Conservation (phyloP, 257 asterid genomes). For the Coffea eugenioides region DNA sequence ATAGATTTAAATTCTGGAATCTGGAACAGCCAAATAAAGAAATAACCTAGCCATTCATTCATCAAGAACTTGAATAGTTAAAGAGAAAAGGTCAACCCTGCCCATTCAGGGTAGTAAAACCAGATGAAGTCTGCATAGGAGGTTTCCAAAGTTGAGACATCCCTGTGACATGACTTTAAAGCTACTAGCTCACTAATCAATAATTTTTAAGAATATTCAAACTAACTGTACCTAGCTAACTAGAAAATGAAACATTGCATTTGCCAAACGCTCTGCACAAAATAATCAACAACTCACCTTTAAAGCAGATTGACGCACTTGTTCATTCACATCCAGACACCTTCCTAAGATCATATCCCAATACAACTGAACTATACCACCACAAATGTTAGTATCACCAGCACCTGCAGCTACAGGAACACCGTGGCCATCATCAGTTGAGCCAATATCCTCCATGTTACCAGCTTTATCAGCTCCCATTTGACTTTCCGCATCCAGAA, state of each 20-base stretch:
- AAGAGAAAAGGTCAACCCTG: neutral
- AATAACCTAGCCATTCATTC: neutral
- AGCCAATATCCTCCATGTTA: conserved; percentile 36
- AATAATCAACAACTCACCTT: conserved; percentile 49
- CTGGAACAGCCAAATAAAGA: neutral
- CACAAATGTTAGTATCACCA: conserved; percentile 97
- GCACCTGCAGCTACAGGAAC: conserved; percentile 99
- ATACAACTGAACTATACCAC: conserved; percentile 89
- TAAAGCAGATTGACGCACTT: conserved; percentile 82
- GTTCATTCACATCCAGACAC: conserved; percentile 79
- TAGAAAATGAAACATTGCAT: neutral
- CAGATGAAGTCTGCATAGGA: neutral
- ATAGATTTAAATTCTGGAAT: neutral
- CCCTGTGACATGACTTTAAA: neutral
- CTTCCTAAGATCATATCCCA: conserved; percentile 77
- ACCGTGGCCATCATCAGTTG: conserved; percentile 51
- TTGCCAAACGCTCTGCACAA: neutral
- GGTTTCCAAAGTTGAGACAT: neutral
- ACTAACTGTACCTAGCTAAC: neutral
- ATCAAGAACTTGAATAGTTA: neutral
- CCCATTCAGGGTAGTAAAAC: neutral
- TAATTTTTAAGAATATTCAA: neutral
- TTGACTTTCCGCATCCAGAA: conserved; percentile 90
- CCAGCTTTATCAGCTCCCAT: conserved; percentile 67
- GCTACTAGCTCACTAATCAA: neutral